Evolutionary conservation across 1,139 yeast genomes (phyloP), one percentile per base, ranked within the genome.

Genomic region (Kodamaea fungicola): DNA sequence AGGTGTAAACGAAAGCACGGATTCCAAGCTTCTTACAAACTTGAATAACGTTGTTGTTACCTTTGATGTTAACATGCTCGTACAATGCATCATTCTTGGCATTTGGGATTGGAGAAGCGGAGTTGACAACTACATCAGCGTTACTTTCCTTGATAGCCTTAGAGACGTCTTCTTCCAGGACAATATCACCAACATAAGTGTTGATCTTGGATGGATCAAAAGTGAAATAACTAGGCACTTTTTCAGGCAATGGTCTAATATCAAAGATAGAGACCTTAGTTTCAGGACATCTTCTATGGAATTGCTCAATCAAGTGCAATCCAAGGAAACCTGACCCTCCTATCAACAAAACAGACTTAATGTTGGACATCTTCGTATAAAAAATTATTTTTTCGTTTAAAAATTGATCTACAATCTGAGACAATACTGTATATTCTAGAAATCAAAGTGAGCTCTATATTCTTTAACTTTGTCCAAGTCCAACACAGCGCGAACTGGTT

Each of bases 321-420:
- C 99, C 99, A 25, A 94, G 74, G 52, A 94, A 94, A 1, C 99
- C 99, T 3, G 96, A 71, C 3, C 98, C 98, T 33, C 98, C 98
- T 27, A 92, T 78, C 25, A 92, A 70, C 28, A 92, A 76, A 3
- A 90, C 95, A 1, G 92, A 80, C 23, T 77, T 64, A 37, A 66
- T 50, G 24, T 42, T 43, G 8, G 54, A 30, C 57, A 52, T 52
- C n/a, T 22, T 16, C 19, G 19, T 16, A 16, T 31, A n/a, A 6
- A 22, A 9, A 23, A n/a, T 6, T 21, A 16, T 26, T 16, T 33
- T 19, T 12, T 16, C 12, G 25, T 10, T 22, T 35, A 13, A 31
- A 26, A 26, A 12, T 28, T 16, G 19, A 16, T 16, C 19, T 16
- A 16, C 19, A 16, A 4, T 16, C 5, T 16, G 5, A 16, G 3